Evolutionary conservation across 768 basidiomycete species (phyloP).

Genomic region (Boletus sp.): DNA sequence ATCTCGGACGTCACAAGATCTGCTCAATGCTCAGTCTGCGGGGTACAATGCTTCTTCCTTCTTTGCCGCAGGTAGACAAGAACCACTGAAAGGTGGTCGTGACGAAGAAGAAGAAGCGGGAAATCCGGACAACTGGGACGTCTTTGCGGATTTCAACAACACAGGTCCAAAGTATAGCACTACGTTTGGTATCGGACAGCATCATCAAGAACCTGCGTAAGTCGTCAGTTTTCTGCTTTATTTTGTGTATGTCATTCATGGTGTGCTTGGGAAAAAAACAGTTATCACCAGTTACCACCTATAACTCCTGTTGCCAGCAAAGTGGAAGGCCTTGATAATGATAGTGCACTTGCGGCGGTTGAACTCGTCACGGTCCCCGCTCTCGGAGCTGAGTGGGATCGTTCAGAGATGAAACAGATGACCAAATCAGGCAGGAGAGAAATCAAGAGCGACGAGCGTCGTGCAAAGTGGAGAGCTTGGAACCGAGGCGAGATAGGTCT

Average conservation of each 20-base stretch:
- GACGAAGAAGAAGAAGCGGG: constrained; percentile 61
- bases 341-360: constrained; percentile 46
- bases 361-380: constrained; percentile 93
- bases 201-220: constrained; percentile 47
- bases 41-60: constrained; percentile 76
- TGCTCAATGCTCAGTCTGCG: constrained; percentile 50
- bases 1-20: constrained; percentile 45
- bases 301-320: constrained; percentile 28
- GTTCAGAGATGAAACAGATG: constrained; percentile 73
- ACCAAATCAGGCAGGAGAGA: constrained; percentile 70
- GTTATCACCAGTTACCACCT: constrained; percentile 47
- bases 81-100: constrained; percentile 74
- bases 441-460: constrained; percentile 51
- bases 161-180: constrained; percentile 73
- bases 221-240: constrained; percentile 19
- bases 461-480: constrained; percentile 70
- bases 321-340: constrained; percentile 36
- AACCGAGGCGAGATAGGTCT: constrained; percentile 76
- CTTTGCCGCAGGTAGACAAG: constrained; percentile 64
- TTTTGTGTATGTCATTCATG: constrained; percentile 3
- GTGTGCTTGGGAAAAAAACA: constrained; percentile 19
- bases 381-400: constrained; percentile 87
- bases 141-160: constrained; percentile 90
- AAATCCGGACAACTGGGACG: constrained; percentile 62
- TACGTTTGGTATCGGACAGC: constrained; percentile 47